Evolutionary conservation across 192 early-diverging fungal species (phyloP), one percentile per base, ranked within the genome.

Genomic region (Backusella psychrophila): DNA sequence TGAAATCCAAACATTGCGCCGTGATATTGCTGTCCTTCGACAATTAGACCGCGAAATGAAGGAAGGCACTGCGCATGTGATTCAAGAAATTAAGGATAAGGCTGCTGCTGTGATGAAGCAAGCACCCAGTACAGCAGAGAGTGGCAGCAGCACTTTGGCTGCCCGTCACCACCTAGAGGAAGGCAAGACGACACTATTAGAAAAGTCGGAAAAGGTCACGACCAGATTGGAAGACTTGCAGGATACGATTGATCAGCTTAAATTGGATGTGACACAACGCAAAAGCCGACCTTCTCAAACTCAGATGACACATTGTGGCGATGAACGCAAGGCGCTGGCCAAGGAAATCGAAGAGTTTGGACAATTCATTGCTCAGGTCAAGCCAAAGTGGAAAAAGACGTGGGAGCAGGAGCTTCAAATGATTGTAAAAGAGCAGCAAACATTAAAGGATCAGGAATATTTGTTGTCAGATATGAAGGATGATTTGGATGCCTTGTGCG

Each of bases 371-470:
- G 81, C 84, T 59, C 86, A 89, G 6, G 84, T 90, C 6, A 85
- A 91, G 59, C 85, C 90, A 17, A 86, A 85, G 8, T 94, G 93
- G 93, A 94, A 94, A 69, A 90, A 90, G 81, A 92, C 90, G 1
- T 96, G 94, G 94, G 93, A 94, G 75, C 90, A 90, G 19, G 94
- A 96, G 78, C 80, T 96, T 46, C 92, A 96, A 72, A 91, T 86
- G 38, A 92, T 96, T 71, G 83, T 96, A 21, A 89, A 90, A 71
- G 94, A 96, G 72, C 93, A 96, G 78, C 82, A 88, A 75, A 91
- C 93, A 69, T 84, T 94, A 77, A 96, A 93, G 81, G 93, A 96
- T 36, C 90, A 92, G 21, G 93, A 94, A 81, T 87, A 85, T 7
- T 73, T 93, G 72, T 73, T 96, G 23, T 87, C 88, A 21, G 91